Percentiles rank a stretch among this genome's conserved stretches.
Evolutionary conservation across 768 basidiomycete genomes (phyloP).

Genomic region (Rhodotorula toruloides): DNA sequence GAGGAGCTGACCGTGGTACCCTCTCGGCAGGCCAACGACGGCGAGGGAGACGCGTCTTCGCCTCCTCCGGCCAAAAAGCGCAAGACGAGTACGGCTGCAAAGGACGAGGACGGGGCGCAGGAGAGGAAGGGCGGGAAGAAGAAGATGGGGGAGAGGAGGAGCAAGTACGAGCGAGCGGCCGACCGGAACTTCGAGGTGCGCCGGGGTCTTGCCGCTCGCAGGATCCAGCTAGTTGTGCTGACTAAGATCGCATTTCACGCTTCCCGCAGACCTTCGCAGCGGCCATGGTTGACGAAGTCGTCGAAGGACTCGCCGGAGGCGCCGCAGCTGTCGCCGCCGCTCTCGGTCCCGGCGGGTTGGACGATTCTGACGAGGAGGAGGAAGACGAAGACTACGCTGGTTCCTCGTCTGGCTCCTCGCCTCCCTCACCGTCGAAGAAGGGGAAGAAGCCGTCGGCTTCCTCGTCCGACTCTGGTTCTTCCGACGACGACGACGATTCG

Average conservation of each 20-base stretch:
- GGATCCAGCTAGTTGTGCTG: not conserved
- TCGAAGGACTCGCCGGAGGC: not conserved
- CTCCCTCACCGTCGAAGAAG: no score
- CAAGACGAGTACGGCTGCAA: not conserved
- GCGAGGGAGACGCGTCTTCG: not conserved
- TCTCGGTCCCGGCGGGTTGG: no score
- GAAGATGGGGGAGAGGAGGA: not conserved
- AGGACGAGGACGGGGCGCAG: not conserved
- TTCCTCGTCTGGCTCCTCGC: no score
- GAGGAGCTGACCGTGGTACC: not conserved
- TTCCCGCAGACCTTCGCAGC: not conserved
- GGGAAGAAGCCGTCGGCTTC: not conserved
- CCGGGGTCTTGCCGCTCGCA: not conserved
- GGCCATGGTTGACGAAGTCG: not conserved
- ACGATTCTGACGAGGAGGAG: no score
- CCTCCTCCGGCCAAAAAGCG: not conserved
- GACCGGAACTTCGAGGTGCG: slow-evolving; percentile 18
- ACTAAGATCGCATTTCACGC: no score
- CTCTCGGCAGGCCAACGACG: not conserved
- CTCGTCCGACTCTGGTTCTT: not conserved
- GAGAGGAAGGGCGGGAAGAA: not conserved
- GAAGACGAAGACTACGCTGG: no score
- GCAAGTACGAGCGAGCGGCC: slow-evolving; percentile 1
- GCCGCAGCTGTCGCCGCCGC: not conserved
- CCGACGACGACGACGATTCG: not conserved